These are phyloP conservation scores for Arthroderma sp. DNA, from an alignment of 2,329 filamentous ascomycete species.

Conservation along the genomic window DNA sequence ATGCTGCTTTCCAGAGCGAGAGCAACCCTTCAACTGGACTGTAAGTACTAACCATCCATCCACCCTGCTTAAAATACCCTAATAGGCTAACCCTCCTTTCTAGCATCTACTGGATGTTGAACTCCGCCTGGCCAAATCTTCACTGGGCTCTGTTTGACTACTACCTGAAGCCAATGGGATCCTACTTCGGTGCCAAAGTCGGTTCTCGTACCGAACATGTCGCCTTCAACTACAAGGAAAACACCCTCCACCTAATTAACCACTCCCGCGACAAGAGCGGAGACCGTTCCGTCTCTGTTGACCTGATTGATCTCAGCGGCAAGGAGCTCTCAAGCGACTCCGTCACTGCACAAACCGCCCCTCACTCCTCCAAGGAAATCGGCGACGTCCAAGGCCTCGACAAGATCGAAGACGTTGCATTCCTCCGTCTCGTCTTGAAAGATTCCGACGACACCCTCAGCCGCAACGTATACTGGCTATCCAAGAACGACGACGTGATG, in stretches of 20 bases:
- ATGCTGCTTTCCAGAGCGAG: slow-evolving; percentile 37
- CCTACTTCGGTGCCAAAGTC: slow-evolving; percentile 47
- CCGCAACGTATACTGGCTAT: slow-evolving; percentile 49
- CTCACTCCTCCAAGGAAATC: slow-evolving; percentile 34
- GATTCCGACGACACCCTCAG: slow-evolving; percentile 30
- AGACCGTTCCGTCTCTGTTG: slow-evolving; percentile 32
- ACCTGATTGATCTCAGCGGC: slow-evolving; percentile 40
- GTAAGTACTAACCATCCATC: slow-evolving; percentile 6
- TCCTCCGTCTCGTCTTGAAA: slow-evolving; percentile 39
- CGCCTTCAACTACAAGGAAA: slow-evolving; percentile 40
- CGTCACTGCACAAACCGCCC: slow-evolving; percentile 24
- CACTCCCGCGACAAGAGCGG: slow-evolving; percentile 32
- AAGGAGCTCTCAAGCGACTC: slow-evolving; percentile 25
- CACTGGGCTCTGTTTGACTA: slow-evolving; percentile 56
- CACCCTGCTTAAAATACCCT: background rate
- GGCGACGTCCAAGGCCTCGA: slow-evolving; percentile 19
- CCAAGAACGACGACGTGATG: slow-evolving; percentile 34
- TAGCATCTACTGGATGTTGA: slow-evolving; percentile 54
- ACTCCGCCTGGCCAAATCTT: slow-evolving; percentile 50
- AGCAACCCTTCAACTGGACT: slow-evolving; percentile 44
- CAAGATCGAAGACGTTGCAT: slow-evolving; percentile 31
- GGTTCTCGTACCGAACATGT: slow-evolving; percentile 40
- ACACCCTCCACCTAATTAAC: slow-evolving; percentile 41
- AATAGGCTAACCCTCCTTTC: background rate
- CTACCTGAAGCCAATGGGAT: slow-evolving; percentile 44